Conservation (phyloP, 2,329 filamentous ascomycete genomes). For the Mycosphaerella sp. region DNA sequence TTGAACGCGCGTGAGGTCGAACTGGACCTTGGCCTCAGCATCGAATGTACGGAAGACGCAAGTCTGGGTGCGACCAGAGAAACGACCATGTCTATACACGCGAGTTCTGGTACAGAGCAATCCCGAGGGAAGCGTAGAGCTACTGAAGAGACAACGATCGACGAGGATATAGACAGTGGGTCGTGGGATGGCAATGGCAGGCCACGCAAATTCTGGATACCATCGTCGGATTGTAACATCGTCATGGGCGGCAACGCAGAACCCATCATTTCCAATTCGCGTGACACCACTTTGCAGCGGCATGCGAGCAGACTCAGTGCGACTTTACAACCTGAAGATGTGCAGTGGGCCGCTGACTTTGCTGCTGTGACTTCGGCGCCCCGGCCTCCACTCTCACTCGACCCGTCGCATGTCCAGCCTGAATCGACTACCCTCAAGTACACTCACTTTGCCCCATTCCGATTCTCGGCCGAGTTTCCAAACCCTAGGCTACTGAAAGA, state of each 20-base stretch:
- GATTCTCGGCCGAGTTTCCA: slow-evolving; percentile 54
- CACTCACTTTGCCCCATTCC: slow-evolving; percentile 53
- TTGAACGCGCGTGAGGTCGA: slow-evolving; percentile 47
- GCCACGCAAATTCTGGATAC: slow-evolving; percentile 54
- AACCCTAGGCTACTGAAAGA: slow-evolving; percentile 52
- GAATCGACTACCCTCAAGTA: slow-evolving; percentile 38
- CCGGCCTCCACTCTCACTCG: slow-evolving; percentile 19
- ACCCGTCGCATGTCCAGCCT: slow-evolving; percentile 3
- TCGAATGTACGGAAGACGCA: slow-evolving; percentile 36
- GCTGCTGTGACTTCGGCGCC: slow-evolving; percentile 40
- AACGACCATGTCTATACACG: slow-evolving; percentile 28
- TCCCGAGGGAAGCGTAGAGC: slow-evolving; percentile 45
- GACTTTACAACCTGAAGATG: slow-evolving; percentile 49
- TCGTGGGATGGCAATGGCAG: slow-evolving; percentile 51
- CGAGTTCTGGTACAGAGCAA: slow-evolving; percentile 15
- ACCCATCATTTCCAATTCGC: slow-evolving; percentile 45
- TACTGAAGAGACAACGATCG: slow-evolving; percentile 7
- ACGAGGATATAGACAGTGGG: slow-evolving; percentile 38
- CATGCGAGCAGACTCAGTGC: slow-evolving; percentile 46
- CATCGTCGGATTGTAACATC: slow-evolving; percentile 48
- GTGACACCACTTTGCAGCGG: slow-evolving; percentile 38
- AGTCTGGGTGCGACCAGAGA: slow-evolving; percentile 19
- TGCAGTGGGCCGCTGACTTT: slow-evolving; percentile 53
- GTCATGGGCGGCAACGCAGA: slow-evolving; percentile 51
- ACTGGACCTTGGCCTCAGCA: slow-evolving; percentile 49